A percentile compares a stretch with the other conserved stretches of the same genome.
Evolutionary conservation across 441 rosid species (phyloP).

Genomic region (Arabidopsis lyrata): DNA sequence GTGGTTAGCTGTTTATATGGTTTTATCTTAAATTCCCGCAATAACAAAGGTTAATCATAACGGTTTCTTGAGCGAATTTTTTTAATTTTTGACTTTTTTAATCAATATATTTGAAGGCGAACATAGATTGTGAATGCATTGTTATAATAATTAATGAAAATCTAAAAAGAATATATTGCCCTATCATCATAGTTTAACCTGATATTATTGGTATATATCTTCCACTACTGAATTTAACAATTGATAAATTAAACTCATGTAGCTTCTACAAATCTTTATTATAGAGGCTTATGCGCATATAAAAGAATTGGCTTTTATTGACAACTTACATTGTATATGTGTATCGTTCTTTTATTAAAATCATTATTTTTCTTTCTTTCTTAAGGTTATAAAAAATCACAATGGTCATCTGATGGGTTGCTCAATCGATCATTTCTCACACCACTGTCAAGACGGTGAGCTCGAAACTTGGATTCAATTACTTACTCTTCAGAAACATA

Average conservation of each 20-base stretch:
- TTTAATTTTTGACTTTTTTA: too few relatives aligned
- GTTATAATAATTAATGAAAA: not conserved
- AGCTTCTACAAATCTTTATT: not conserved
- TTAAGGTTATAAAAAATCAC: conserved; percentile 27
- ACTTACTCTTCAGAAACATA: conserved; percentile 1
- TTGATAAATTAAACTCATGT: not conserved
- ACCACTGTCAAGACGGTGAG: not conserved
- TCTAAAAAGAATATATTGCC: not conserved
- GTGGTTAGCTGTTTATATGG: not conserved
- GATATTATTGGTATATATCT: not conserved
- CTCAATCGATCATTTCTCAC: not conserved
- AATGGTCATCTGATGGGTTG: not conserved
- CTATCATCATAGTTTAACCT: not conserved
- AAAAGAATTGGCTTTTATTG: not conserved
- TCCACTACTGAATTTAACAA: not conserved
- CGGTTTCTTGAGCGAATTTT: not conserved
- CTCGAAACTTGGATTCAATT: conserved; percentile 23
- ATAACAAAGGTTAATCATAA: not conserved
- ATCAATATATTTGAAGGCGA: not conserved
- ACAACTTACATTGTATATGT: not conserved
- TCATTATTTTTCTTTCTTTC: not conserved
- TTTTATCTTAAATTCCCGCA: not conserved
- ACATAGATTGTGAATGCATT: not conserved
- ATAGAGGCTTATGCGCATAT: not conserved
- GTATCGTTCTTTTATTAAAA: not conserved